These are phyloP conservation scores for Mimosa pudica DNA, from an alignment of 306 rosid genomes.

Conservation along the genomic window DNA sequence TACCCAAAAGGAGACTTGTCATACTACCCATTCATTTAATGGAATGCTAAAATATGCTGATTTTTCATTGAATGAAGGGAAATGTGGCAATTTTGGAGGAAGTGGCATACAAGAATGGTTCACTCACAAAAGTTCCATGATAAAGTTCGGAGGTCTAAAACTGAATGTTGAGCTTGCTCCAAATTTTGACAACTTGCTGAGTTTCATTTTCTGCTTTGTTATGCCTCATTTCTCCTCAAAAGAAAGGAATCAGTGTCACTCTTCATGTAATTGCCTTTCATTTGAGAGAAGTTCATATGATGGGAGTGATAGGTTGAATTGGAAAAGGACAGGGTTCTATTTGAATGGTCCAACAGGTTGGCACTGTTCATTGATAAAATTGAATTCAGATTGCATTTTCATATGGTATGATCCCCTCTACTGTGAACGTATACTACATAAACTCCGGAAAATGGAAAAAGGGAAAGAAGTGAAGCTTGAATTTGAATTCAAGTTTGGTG, in stretches of 20 bases:
- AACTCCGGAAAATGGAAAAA: not conserved
- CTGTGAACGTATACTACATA: not conserved
- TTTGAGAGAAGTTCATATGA: no score
- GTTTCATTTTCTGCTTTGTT: not conserved
- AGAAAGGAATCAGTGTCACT: not conserved
- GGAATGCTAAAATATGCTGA: not conserved
- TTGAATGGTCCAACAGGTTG: not conserved
- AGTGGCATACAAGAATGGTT: not conserved
- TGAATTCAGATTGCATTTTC: no score
- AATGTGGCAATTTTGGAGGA: not conserved
- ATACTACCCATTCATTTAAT: not conserved
- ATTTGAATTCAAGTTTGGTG: no score
- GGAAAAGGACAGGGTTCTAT: no score
- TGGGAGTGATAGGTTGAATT: no score
- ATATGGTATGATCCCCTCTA: not conserved
- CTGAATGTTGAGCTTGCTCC: not conserved
- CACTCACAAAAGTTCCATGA: not conserved
- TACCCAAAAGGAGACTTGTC: not conserved
- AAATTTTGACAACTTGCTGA: not conserved
- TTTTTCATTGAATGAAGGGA: not conserved
- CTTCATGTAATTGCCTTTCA: not conserved
- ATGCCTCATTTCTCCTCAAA: constrained; percentile 1
- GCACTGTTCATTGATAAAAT: not conserved
- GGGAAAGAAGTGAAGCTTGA: no score
- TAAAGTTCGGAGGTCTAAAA: fast-evolving